A percentile compares a stretch with the other conserved stretches of the same genome.
phyloP scores from a whole-genome alignment of 352 stramenopile genomes.

The Phytophthora citrophthora region DNA sequence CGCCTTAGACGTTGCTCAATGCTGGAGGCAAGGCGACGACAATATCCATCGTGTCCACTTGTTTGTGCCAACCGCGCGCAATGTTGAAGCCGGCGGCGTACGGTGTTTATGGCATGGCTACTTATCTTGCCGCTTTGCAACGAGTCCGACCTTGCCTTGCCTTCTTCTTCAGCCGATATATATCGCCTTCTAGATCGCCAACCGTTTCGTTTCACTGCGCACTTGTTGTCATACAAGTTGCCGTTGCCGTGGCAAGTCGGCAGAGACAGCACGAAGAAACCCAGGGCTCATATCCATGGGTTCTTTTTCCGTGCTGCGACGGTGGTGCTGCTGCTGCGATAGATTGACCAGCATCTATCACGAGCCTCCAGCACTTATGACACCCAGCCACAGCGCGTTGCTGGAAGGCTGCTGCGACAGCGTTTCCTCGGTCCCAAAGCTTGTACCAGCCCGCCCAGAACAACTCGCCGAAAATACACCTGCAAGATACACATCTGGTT shows the following conservation, averaged over 20 bases:
- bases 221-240: conserved; percentile 1
- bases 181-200: conserved; percentile 15
- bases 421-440: background rate
- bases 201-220: conserved; percentile 14
- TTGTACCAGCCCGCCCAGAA: conserved; percentile 25
- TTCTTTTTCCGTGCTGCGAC: conserved; percentile 15
- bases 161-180: conserved; percentile 11
- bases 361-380: conserved; percentile 24
- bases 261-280: conserved; percentile 9
- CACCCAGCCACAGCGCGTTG: conserved; percentile 19
- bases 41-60: conserved; percentile 21
- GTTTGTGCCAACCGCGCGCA: conserved; percentile 1
- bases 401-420: conserved; percentile 19
- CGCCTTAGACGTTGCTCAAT: no score
- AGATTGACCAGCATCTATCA: conserved; percentile 11
- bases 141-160: conserved; percentile 8
- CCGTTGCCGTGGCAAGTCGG: background rate
- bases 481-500: conserved; percentile 30
- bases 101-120: conserved; percentile 22
- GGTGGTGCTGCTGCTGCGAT: conserved; percentile 14
- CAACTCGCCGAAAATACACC: conserved; percentile 23
- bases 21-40: background rate
- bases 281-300: background rate
- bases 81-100: conserved; percentile 16
- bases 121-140: conserved; percentile 27